Evolutionary conservation across 2,329 filamentous ascomycete genomes (phyloP).

Genomic region (Pseudocercospora eumusae): DNA sequence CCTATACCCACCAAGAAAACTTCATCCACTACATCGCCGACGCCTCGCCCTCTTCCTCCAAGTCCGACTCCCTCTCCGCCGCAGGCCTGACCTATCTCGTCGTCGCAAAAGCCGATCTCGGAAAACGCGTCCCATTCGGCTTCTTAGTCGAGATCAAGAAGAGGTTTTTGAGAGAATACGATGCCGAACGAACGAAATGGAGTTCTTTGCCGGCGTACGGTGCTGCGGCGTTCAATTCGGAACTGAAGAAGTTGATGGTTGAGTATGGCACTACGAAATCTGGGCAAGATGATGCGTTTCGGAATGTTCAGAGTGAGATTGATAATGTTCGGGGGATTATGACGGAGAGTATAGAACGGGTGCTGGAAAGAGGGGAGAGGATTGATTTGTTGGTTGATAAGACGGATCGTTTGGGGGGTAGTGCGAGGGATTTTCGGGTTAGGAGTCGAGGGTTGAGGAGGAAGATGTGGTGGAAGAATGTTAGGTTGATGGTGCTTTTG

Average conservation of each 20-base stretch:
- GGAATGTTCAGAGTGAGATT: slow-evolving; percentile 83
- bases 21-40: slow-evolving; percentile 96
- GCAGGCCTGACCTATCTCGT: slow-evolving; percentile 91
- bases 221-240: slow-evolving; percentile 79
- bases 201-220: slow-evolving; percentile 82
- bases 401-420: slow-evolving; percentile 90
- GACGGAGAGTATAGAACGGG: slow-evolving; percentile 89
- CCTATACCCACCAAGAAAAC: slow-evolving; percentile 79
- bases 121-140: slow-evolving; percentile 86
- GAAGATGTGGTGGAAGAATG: slow-evolving; percentile 99
- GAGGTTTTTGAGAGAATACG: slow-evolving; percentile 75
- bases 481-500: slow-evolving; percentile 85
- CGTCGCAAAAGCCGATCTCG: slow-evolving; percentile 76
- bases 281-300: slow-evolving; percentile 76
- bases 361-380: slow-evolving; percentile 85
- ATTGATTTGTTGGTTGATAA: slow-evolving; percentile 95
- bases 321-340: slow-evolving; percentile 90
- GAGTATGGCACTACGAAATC: slow-evolving; percentile 78
- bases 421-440: slow-evolving; percentile 85
- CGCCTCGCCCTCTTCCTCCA: slow-evolving; percentile 47
- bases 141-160: slow-evolving; percentile 89
- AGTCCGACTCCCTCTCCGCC: slow-evolving; percentile 43
- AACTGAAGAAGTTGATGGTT: slow-evolving; percentile 75
- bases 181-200: slow-evolving; percentile 69
- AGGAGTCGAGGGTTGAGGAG: slow-evolving; percentile 82